Percentiles rank a stretch among this genome's conserved stretches.
Evolutionary conservation across 345 rosid genomes (phyloP).

Genomic region (Rhizophora apiculata): DNA sequence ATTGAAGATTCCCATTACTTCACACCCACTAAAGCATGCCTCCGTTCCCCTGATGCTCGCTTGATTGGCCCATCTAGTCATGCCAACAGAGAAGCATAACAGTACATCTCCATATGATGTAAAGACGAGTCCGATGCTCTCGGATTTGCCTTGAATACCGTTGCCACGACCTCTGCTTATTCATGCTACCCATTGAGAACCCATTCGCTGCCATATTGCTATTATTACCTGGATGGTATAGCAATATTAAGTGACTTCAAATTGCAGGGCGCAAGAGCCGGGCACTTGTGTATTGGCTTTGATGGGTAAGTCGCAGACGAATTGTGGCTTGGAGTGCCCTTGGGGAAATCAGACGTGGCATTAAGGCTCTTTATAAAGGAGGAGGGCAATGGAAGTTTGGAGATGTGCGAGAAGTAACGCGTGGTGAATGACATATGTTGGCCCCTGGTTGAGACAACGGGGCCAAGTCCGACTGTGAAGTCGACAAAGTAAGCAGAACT

Average conservation of each 20-base stretch:
- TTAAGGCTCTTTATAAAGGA: constrained; percentile 7
- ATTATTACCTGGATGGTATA: background rate
- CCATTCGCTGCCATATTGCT: constrained; percentile 23
- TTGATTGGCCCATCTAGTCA: constrained; percentile 34
- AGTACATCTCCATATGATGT: constrained; percentile 79
- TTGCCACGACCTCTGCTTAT: constrained; percentile 45
- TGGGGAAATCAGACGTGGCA: background rate
- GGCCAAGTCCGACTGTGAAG: constrained; percentile 18
- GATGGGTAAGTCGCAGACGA: background rate
- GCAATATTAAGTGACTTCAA: background rate
- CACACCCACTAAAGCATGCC: background rate
- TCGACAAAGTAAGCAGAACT: constrained; percentile 10
- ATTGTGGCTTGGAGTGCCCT: background rate
- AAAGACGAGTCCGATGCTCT: constrained; percentile 65
- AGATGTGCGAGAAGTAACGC: constrained; percentile 19
- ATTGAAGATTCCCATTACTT: background rate
- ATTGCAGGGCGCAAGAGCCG: background rate
- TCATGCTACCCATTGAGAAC: constrained; percentile 34
- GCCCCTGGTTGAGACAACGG: constrained; percentile 12
- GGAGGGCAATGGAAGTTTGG: background rate
- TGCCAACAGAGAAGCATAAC: constrained; percentile 71
- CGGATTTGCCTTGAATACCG: constrained; percentile 67
- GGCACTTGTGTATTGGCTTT: background rate
- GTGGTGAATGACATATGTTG: constrained; percentile 32
- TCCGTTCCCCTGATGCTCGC: background rate